These are phyloP conservation scores for Tylopilus sp. DNA, from an alignment of 1,284 basidiomycete species.

Conservation along the genomic window DNA sequence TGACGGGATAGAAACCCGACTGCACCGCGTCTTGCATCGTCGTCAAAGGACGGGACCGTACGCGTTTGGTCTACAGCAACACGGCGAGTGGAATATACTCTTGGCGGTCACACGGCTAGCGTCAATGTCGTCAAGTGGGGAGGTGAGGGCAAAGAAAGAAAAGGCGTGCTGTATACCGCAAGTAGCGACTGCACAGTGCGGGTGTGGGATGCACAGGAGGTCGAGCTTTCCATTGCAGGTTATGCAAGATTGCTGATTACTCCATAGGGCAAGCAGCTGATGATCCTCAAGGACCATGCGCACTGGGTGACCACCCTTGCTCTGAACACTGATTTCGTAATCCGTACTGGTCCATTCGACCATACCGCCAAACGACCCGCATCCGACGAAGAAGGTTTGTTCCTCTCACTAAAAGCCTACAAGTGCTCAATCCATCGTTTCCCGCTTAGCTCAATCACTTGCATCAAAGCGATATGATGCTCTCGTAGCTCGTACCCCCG, in stretches of 20 bases:
- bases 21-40: slow-evolving; percentile 84
- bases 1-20: slow-evolving; percentile 53
- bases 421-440: neutral
- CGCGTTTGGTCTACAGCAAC: slow-evolving; percentile 84
- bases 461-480: slow-evolving; percentile 73
- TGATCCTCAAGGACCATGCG: slow-evolving; percentile 89
- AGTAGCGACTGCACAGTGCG: slow-evolving; percentile 91
- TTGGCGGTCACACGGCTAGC: slow-evolving; percentile 90
- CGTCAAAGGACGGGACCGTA: slow-evolving; percentile 94
- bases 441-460: slow-evolving; percentile 59
- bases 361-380: slow-evolving; percentile 73
- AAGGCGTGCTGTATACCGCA: slow-evolving; percentile 88
- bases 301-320: slow-evolving; percentile 99
- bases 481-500: slow-evolving; percentile 64
- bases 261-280: slow-evolving; percentile 54
- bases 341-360: slow-evolving; percentile 94
- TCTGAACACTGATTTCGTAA: slow-evolving; percentile 90
- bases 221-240: slow-evolving; percentile 31
- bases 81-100: slow-evolving; percentile 74
- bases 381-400: slow-evolving; percentile 73
- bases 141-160: slow-evolving; percentile 61
- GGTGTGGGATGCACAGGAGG: slow-evolving; percentile 85
- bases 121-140: slow-evolving; percentile 98
- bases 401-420: neutral
- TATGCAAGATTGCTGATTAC: slow-evolving; percentile 10